Conservation (phyloP, 768 basidiomycete genomes). For the Tephrocybe sp. region DNA sequence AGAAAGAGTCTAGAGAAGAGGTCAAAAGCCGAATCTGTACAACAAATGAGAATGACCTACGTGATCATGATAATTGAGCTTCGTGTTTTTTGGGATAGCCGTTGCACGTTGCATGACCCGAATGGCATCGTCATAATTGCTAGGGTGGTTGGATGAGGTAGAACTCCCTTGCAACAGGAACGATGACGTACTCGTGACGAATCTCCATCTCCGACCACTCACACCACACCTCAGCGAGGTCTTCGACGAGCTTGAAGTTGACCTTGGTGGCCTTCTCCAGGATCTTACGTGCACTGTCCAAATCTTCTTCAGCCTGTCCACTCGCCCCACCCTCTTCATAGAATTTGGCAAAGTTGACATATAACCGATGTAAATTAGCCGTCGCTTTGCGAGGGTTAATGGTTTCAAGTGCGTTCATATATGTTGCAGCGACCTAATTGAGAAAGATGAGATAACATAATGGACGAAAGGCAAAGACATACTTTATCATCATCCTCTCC, state of each 20-base stretch:
- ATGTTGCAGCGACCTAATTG: constrained; percentile 85
- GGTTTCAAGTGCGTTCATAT: constrained; percentile 85
- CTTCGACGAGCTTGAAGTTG: constrained; percentile 94
- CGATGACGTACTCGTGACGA: constrained; percentile 80
- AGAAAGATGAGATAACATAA: not conserved
- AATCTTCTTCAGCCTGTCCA: constrained; percentile 76
- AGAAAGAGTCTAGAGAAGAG: constrained; percentile 59
- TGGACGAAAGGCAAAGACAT: constrained; percentile 5
- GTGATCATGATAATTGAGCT: constrained; percentile 94
- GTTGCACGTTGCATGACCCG: constrained; percentile 97
- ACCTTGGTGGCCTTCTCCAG: constrained; percentile 91
- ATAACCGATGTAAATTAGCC: constrained; percentile 85
- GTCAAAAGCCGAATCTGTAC: not conserved
- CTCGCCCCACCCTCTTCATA: constrained; percentile 93
- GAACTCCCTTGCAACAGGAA: not conserved
- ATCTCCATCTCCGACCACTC: constrained; percentile 99
- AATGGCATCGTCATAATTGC: constrained; percentile 95
- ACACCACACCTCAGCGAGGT: constrained; percentile 98
- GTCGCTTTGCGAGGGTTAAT: constrained; percentile 88
- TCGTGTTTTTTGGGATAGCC: constrained; percentile 84
- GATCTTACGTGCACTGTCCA: constrained; percentile 87
- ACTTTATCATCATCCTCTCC: constrained; percentile 95
- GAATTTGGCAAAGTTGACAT: constrained; percentile 95
- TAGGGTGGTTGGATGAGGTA: constrained; percentile 28
- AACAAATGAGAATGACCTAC: constrained; percentile 40